Conservation (phyloP, 306 rosid species). For the Cicer bijugum region DNA sequence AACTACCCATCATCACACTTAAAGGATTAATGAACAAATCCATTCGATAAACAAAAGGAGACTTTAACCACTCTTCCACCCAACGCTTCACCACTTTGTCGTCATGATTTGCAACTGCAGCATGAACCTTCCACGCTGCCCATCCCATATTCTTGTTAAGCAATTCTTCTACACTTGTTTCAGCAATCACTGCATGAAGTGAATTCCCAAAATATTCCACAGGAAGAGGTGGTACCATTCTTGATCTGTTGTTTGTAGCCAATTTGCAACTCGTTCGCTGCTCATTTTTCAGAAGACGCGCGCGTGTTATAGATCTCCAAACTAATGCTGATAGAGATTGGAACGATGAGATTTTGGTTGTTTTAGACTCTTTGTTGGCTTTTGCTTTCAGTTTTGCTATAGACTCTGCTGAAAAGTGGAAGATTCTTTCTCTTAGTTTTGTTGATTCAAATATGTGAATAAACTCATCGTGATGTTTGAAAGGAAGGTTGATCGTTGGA, state of each 20-base stretch:
- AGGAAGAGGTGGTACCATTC: conserved; percentile 56
- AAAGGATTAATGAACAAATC: conserved; percentile 28
- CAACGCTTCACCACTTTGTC: not conserved
- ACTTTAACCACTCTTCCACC: conserved; percentile 46
- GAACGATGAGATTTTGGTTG: conserved; percentile 60
- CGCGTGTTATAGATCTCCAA: conserved; percentile 65
- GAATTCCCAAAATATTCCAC: conserved; percentile 62
- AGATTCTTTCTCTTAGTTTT: conserved; percentile 55
- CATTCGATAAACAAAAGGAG: conserved; percentile 11
- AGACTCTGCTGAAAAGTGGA: conserved; percentile 64
- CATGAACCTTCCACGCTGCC: conserved; percentile 64
- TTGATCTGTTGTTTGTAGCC: conserved; percentile 51
- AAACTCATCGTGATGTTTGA: conserved; percentile 54
- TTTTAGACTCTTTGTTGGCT: conserved; percentile 53
- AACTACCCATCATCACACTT: conserved; percentile 59
- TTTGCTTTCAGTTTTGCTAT: conserved; percentile 62
- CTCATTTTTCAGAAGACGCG: conserved; percentile 20
- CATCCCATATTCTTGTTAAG: conserved; percentile 54
- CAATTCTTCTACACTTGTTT: conserved; percentile 49
- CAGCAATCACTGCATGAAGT: not conserved
- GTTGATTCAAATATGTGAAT: conserved; percentile 52
- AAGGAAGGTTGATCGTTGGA: conserved; percentile 57
- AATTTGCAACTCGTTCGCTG: conserved; percentile 50
- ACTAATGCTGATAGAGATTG: conserved; percentile 63
- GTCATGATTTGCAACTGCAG: conserved; percentile 46